Evolutionary conservation across 2,329 filamentous ascomycete species (phyloP).

Genomic region (Penicillium sp.): DNA sequence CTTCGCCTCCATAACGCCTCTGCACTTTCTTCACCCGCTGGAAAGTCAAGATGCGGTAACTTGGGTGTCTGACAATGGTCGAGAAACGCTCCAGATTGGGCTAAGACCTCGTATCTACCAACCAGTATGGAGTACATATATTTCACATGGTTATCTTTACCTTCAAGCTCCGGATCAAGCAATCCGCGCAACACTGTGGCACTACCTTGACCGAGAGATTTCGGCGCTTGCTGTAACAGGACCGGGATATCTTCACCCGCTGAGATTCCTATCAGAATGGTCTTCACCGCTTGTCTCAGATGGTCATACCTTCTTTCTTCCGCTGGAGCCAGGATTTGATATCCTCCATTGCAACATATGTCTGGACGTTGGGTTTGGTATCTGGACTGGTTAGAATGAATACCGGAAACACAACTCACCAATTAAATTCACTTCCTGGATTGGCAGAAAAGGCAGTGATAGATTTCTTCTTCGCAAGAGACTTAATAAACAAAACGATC

Average conservation of each 20-base stretch:
- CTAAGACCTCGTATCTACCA: slow-evolving; percentile 3
- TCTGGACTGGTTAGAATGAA: slow-evolving; percentile 10
- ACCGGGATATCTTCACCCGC: slow-evolving; percentile 23
- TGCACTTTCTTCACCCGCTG: slow-evolving; percentile 26
- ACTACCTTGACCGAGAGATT: slow-evolving; percentile 22
- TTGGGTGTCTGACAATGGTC: slow-evolving; percentile 22
- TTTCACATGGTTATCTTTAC: slow-evolving; percentile 13
- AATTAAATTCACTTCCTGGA: slow-evolving; percentile 24
- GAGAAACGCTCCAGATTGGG: slow-evolving; percentile 24
- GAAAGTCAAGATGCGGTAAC: slow-evolving; percentile 27
- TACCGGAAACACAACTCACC: neutral
- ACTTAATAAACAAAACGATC: slow-evolving; percentile 26
- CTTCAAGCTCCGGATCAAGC: slow-evolving; percentile 24
- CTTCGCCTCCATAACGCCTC: slow-evolving; percentile 33
- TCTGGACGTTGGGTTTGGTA: slow-evolving; percentile 24
- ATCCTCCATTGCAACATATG: slow-evolving; percentile 18
- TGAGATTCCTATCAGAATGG: neutral
- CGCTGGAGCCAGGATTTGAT: slow-evolving; percentile 24
- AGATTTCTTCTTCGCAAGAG: slow-evolving; percentile 13
- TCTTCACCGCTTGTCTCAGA: neutral
- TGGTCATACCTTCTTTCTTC: slow-evolving; percentile 22
- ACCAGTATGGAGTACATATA: neutral
- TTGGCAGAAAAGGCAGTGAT: slow-evolving; percentile 26
- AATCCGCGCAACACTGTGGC: slow-evolving; percentile 24
- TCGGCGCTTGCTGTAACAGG: slow-evolving; percentile 24